Evolutionary conservation across 805 yeast genomes (phyloP).

Genomic region (Vanderwaltozyma tropicalis): DNA sequence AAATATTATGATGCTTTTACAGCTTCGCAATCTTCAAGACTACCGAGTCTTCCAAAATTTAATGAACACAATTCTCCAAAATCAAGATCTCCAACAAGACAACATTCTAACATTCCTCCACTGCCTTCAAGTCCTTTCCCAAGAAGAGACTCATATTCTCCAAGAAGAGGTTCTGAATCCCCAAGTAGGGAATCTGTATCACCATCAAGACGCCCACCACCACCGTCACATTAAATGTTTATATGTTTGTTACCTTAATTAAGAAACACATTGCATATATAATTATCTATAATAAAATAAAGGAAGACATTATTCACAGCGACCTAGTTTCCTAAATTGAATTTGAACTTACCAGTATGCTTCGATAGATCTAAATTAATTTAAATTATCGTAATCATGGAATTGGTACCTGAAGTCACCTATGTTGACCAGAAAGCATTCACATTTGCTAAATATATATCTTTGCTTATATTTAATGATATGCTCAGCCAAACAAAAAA

Average conservation of each 20-base stretch:
- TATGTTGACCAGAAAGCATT: too few species aligned
- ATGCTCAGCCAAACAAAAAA: too few species aligned
- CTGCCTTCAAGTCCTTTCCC: conserved; percentile 6
- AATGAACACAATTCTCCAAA: not conserved
- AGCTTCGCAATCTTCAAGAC: conserved; percentile 6
- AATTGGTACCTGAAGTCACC: too few species aligned
- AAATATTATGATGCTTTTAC: not conserved
- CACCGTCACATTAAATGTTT: conserved; percentile 1
- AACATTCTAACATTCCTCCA: conserved; percentile 6
- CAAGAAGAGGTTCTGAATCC: too few species aligned
- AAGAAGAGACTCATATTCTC: conserved; percentile 8
- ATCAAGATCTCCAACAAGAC: conserved; percentile 1
- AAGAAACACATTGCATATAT: not conserved
- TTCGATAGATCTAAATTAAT: too few species aligned
- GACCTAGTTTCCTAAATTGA: too few species aligned
- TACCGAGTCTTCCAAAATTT: conserved; percentile 11
- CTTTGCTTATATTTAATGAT: too few species aligned
- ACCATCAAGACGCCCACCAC: conserved; percentile 19
- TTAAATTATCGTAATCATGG: too few species aligned
- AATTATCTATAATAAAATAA: too few species aligned
- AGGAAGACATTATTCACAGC: too few species aligned
- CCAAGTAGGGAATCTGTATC: conserved; percentile 6
- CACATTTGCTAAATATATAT: too few species aligned
- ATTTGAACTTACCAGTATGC: too few species aligned
- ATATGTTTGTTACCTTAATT: not conserved